Conservation (phyloP, 2,329 filamentous ascomycete genomes). For the Blumeria graminis region DNA sequence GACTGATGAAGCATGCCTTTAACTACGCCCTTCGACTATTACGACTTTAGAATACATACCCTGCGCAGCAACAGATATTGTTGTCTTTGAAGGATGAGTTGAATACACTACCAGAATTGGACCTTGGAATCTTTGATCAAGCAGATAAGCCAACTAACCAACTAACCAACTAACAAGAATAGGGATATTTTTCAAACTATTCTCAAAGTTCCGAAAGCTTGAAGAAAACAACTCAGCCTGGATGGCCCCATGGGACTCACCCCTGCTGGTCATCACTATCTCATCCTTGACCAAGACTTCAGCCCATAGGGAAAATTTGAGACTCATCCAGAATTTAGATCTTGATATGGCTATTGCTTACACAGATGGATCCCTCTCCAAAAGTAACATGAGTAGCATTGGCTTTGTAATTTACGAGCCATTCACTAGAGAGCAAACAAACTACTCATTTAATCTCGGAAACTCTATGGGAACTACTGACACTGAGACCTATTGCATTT, state of each 20-base stretch:
- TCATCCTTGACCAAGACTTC: background rate
- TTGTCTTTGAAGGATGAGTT: background rate
- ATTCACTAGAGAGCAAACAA: too few relatives aligned
- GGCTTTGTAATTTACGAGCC: too few relatives aligned
- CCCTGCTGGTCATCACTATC: background rate
- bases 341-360: background rate
- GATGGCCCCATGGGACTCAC: background rate
- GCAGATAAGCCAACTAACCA: background rate
- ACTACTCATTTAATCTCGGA: too few relatives aligned
- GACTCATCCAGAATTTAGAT: background rate
- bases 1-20: background rate
- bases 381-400: too few relatives aligned
- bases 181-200: background rate
- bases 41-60: background rate
- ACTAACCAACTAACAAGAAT: background rate
- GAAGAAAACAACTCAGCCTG: background rate
- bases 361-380: background rate
- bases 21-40: background rate
- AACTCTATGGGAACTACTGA: too few relatives aligned
- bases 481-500: too few relatives aligned
- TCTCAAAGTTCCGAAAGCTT: background rate
- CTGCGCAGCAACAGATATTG: background rate
- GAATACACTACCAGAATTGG: background rate
- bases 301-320: background rate
- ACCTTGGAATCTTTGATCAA: background rate